These are phyloP conservation scores for Uncinocarpus reesii DNA, from an alignment of 2,329 filamentous ascomycete genomes.

Conservation along the genomic window DNA sequence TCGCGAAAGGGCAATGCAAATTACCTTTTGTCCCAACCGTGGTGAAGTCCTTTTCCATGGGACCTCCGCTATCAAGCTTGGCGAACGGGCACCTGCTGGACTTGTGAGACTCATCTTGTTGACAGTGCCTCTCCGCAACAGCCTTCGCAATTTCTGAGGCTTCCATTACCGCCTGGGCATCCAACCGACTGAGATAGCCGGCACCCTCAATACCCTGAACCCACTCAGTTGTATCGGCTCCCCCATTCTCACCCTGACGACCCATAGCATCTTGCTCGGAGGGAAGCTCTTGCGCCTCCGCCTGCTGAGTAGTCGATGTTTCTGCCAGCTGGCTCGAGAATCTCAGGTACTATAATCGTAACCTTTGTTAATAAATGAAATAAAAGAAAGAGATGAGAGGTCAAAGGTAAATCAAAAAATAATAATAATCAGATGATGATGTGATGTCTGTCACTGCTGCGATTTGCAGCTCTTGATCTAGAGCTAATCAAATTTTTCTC, in stretches of 20 bases:
- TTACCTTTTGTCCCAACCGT: conserved; percentile 64
- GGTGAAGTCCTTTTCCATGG: conserved; percentile 83
- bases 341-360: conserved; percentile 26
- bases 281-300: background rate
- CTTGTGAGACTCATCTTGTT: conserved; percentile 25
- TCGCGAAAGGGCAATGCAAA: conserved; percentile 70
- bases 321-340: conserved; percentile 25
- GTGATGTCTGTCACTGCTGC: conserved; percentile 54
- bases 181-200: conserved; percentile 12
- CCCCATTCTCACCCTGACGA: background rate
- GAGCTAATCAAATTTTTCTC: conserved; percentile 57
- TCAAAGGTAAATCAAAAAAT: conserved; percentile 10
- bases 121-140: conserved; percentile 22
- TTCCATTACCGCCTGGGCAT: conserved; percentile 29
- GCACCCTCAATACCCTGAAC: conserved; percentile 14
- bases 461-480: conserved; percentile 65
- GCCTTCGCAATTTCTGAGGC: conserved; percentile 34
- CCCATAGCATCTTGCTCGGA: background rate
- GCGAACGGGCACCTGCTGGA: conserved; percentile 28
- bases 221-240: conserved; percentile 14
- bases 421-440: conserved; percentile 45
- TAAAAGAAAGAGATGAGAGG: background rate
- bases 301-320: conserved; percentile 17
- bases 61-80: conserved; percentile 51
- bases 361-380: background rate